Base-by-base conservation (phyloP, 129 eudicot species). In the Tanacetum coccineum region DNA sequence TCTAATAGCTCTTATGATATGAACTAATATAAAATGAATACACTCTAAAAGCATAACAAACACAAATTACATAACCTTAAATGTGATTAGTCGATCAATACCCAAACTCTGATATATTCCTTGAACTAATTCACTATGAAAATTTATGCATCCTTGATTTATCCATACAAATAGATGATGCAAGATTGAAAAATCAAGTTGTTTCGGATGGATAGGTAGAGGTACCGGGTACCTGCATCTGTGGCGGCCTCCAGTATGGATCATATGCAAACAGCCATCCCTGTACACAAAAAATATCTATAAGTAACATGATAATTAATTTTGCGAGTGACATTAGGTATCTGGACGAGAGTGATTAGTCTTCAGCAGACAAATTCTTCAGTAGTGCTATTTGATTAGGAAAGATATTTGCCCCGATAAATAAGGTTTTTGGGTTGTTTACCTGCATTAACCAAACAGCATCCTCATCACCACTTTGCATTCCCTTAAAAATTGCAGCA, bases 401-500 rank as follows among this genome's bases (percentile, higher is more conserved):
- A 78, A 13, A 32, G 30, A 22, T 70, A 54, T 22, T 25, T 42
- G 45, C n/a, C 60, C 19, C 9, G n/a, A 36, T 0, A 49, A 59
- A 36, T 9, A 13, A 25, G 18, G 12, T 32, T 57, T 48, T 14
- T 21, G 18, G 15, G 20, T 17, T 54, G 36, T 62, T 70, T n/a
- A 85, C 96, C 96, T 89, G 96, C 96, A 89, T 89, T 59, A 89
- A 75, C 96, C 96, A 89, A 81, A 89, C 86, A 57, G 96, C 96
- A 67, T 83, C 75, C 48, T 72, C 73, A 73, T 89, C 96, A 53
- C 90, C 96, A 78, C 87, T 83, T 83, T 83, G 93, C 96, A 89
- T 89, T 51, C 87, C 96, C 66, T 64, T 73, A 54, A 78, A 89
- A 13, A 81, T 81, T 71, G 96, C 87, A 75, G 96, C 93, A 42